Base-by-base conservation (phyloP, 2,329 filamentous ascomycete species). In the Hirsutella thompsonii region DNA sequence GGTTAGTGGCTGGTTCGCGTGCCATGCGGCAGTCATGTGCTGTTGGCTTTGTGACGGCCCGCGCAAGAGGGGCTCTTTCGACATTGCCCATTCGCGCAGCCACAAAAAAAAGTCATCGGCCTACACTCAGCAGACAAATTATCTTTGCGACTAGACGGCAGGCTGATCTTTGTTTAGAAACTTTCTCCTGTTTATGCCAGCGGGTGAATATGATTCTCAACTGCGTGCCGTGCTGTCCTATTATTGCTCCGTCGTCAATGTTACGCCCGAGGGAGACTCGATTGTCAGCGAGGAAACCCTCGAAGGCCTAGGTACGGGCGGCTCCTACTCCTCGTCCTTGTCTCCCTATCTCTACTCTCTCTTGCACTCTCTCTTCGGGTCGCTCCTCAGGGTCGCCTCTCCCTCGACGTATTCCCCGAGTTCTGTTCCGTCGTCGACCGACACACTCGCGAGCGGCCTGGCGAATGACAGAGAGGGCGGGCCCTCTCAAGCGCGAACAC, bases 221-320 rank as follows among this genome's bases (percentile, higher is more conserved):
- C 73, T 98, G 36, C 79, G 81, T 56, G 80, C 85, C 40, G 83
- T 95, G 42, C 70, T 95, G 52, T 89, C 86, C 39, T 96, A 93
- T 64, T 98, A 94, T 63, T 81, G 84, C 44, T 83, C 87, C 38
- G 85, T 90, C 51, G 80, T 93, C 57, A 88, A 84, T 61, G 72
- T 98, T 58, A 94, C 86, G 55, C 72, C 87, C 46, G 92, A 98
- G 71, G 92, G 92, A 61, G 92, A 96, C 67, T 92, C 92, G 51
- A 74, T 85, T 54, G 81, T 96, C 54, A 86, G 81, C 68, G 89
- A 94, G 67, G 87, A 94, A 60, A 83, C 81, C 58, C 76, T 94
- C 56, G 78, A 94, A 72, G 85, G 89, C 67, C 71, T 94, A 89
- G 90, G 90, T 94, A 95, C 74, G 77, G 72, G 71, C 60, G 68